Percentiles rank a stretch among this genome's conserved stretches.
Conservation (phyloP, 2,329 filamentous ascomycete species). For the Monosporascus sp. region DNA sequence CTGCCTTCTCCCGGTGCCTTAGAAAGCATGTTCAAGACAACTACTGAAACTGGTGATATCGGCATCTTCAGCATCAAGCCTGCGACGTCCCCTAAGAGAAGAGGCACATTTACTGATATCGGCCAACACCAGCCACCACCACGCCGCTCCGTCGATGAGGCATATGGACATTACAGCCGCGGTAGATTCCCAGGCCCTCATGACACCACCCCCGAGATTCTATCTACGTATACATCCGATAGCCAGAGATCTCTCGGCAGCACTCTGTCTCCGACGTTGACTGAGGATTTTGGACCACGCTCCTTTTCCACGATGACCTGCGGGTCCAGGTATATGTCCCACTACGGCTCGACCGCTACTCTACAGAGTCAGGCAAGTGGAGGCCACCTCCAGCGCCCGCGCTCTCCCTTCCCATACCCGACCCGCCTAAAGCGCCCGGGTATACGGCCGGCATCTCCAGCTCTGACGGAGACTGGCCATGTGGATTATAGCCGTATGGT, state of each 20-base stretch:
- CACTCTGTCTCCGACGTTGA: constrained; percentile 34
- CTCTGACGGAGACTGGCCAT: constrained; percentile 39
- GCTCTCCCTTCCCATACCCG: constrained; percentile 55
- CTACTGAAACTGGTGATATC: constrained; percentile 61
- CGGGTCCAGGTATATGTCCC: constrained; percentile 40
- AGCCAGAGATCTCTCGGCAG: constrained; percentile 39
- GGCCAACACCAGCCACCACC: constrained; percentile 21
- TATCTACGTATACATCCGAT: constrained; percentile 50
- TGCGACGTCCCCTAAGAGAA: constrained; percentile 23
- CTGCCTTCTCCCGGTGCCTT: constrained; percentile 47
- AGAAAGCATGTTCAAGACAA: constrained; percentile 61
- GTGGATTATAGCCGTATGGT: constrained; percentile 47
- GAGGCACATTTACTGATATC: constrained; percentile 24
- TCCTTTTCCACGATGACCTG: constrained; percentile 53
- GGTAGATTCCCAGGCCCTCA: constrained; percentile 42
- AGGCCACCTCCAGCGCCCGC: constrained; percentile 42
- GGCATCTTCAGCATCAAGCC: constrained; percentile 53
- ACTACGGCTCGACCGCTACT: constrained; percentile 41
- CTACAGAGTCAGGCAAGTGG: constrained; percentile 41
- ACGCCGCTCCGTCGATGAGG: constrained; percentile 26
- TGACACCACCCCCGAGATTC: constrained; percentile 49
- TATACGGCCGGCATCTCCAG: constrained; percentile 43
- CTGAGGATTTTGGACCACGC: constrained; percentile 38
- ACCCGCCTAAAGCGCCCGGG: constrained; percentile 51
- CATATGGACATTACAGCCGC: constrained; percentile 34